Evolutionary conservation across 2,329 filamentous ascomycete genomes (phyloP).

Genomic region (Hypoxylon sp.): DNA sequence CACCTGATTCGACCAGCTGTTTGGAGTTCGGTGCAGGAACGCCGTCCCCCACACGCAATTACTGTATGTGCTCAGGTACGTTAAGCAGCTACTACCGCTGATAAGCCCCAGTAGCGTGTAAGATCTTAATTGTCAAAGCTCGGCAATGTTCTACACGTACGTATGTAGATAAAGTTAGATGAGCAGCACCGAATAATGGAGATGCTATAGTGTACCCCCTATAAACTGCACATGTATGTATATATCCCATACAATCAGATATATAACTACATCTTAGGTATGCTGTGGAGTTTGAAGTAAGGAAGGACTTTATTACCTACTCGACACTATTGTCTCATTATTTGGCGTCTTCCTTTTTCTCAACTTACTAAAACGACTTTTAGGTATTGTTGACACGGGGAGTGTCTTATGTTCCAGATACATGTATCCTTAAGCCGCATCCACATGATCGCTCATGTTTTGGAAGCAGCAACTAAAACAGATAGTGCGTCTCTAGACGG

Average conservation of each 20-base stretch:
- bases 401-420: constrained; percentile 16
- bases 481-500: constrained; percentile 13
- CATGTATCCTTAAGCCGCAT: constrained; percentile 9
- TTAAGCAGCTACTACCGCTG: constrained; percentile 10
- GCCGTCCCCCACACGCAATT: constrained; percentile 26
- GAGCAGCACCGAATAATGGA: neutral
- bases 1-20: constrained; percentile 25
- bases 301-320: neutral
- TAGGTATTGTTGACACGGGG: constrained; percentile 14
- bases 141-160: constrained; percentile 10
- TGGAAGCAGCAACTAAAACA: constrained; percentile 15
- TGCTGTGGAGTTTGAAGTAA: neutral
- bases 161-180: constrained; percentile 13
- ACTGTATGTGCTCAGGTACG: constrained; percentile 8
- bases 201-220: neutral
- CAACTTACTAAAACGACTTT: neutral
- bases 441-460: constrained; percentile 14
- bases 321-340: constrained; percentile 2
- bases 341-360: neutral
- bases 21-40: constrained; percentile 28
- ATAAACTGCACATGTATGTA: neutral
- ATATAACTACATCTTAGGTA: neutral
- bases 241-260: neutral
- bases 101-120: constrained; percentile 32
- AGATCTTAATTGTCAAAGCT: constrained; percentile 35